A percentile compares a stretch with the other conserved stretches of the same genome.
These are phyloP conservation scores for Trichophaea hybrida DNA, from an alignment of 2,329 filamentous ascomycete species.

Conservation along the genomic window DNA sequence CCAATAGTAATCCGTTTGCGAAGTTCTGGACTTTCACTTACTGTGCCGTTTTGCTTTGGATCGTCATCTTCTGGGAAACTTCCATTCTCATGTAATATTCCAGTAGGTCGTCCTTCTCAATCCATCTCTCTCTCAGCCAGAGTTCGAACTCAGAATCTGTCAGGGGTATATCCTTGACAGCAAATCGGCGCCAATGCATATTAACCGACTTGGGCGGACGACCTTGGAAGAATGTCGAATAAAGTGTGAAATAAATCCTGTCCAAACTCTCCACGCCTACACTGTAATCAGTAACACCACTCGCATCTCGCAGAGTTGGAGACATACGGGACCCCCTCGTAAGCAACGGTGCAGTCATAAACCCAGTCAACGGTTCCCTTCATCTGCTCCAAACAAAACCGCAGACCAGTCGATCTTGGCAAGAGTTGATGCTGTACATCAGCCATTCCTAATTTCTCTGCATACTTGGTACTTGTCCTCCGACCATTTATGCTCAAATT, in stretches of 20 bases:
- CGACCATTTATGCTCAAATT: slow-evolving; percentile 60
- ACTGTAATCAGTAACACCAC: slow-evolving; percentile 19
- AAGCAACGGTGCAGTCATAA: slow-evolving; percentile 89
- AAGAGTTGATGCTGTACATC: slow-evolving; percentile 62
- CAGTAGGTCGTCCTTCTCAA: slow-evolving; percentile 78
- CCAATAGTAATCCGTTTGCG: slow-evolving; percentile 13
- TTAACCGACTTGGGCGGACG: slow-evolving; percentile 88
- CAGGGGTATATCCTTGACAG: slow-evolving; percentile 64
- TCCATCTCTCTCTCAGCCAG: slow-evolving; percentile 79
- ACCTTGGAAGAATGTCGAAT: slow-evolving; percentile 77
- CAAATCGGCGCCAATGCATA: slow-evolving; percentile 87
- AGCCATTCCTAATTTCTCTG: slow-evolving; percentile 56
- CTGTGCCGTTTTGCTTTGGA: slow-evolving; percentile 3
- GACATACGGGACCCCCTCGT: slow-evolving; percentile 81
- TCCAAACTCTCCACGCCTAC: slow-evolving; percentile 64
- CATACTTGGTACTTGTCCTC: slow-evolving; percentile 58
- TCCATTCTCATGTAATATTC: slow-evolving; percentile 66
- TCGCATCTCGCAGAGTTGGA: slow-evolving; percentile 7
- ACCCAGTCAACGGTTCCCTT: slow-evolving; percentile 58
- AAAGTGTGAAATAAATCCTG: slow-evolving; percentile 79
- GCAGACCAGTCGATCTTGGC: slow-evolving; percentile 65
- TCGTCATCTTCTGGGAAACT: slow-evolving; percentile 59
- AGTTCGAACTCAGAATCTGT: slow-evolving; percentile 61
- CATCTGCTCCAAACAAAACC: slow-evolving; percentile 64
- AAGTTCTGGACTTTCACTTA: not conserved